Conservation (phyloP, 306 rosid genomes). For the Pyrus bretschneideri region DNA sequence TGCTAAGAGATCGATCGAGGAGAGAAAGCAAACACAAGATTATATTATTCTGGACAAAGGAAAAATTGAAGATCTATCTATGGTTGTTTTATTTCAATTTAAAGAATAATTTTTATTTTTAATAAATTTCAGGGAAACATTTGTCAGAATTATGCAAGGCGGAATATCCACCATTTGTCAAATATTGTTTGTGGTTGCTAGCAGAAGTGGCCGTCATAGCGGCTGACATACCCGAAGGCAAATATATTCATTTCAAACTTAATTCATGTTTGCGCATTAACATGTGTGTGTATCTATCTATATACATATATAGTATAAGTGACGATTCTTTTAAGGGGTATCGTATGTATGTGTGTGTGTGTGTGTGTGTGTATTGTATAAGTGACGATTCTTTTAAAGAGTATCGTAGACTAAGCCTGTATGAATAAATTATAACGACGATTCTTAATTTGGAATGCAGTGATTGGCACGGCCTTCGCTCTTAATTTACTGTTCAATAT, state of each 20-base stretch:
- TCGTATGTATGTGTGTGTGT: no score
- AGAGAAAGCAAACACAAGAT: background rate
- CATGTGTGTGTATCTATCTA: background rate
- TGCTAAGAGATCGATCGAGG: background rate
- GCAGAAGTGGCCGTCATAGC: constrained; percentile 85
- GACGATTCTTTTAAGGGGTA: background rate
- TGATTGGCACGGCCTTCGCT: constrained; percentile 86
- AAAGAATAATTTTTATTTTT: background rate
- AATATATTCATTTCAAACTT: background rate
- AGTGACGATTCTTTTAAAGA: no score
- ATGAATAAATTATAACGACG: background rate
- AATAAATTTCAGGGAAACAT: constrained; percentile 54
- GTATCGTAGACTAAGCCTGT: no score
- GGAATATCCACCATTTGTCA: constrained; percentile 63
- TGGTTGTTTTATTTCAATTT: background rate
- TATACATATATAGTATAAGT: no score
- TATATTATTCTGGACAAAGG: background rate
- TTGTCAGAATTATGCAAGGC: constrained; percentile 75
- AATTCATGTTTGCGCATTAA: background rate
- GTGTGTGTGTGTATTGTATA: no score
- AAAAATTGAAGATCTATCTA: no score
- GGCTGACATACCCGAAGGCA: constrained; percentile 92
- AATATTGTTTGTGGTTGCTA: constrained; percentile 72
- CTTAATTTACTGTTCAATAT: constrained; percentile 67
- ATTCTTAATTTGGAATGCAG: constrained; percentile 27